A percentile compares a stretch with the other conserved stretches of the same genome.
Evolutionary conservation across 164 flowering plant species (phyloP).

Genomic region (Liquidambar formosana): DNA sequence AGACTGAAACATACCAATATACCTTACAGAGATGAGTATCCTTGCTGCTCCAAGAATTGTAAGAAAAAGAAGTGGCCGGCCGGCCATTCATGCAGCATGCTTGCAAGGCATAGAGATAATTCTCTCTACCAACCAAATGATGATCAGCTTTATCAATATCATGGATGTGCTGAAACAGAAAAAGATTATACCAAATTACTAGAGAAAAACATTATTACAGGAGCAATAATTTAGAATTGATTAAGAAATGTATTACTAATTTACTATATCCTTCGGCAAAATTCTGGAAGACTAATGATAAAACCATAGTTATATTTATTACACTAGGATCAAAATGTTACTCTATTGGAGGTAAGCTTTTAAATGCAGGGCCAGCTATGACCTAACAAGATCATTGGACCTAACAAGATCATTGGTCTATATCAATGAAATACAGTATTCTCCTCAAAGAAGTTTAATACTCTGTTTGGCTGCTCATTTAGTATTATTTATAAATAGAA

Average conservation of each 20-base stretch:
- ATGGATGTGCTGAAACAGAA: background rate
- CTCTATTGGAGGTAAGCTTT: no score
- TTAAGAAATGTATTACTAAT: background rate
- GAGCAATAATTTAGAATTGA: background rate
- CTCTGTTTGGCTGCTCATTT: background rate
- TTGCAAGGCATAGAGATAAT: background rate
- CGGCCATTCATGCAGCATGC: background rate
- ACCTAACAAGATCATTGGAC: background rate
- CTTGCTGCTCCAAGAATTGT: background rate
- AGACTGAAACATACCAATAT: slow-evolving; percentile 5
- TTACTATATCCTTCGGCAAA: no score
- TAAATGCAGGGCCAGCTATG: background rate
- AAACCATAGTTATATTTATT: no score
- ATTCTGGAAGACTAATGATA: no score
- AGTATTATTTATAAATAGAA: background rate
- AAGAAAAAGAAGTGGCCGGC: background rate
- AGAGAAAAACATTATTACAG: background rate
- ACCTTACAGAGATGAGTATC: background rate
- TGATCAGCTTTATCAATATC: background rate
- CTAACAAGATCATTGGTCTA: no score
- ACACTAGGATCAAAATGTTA: no score
- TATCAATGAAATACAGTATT: background rate
- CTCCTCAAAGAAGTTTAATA: background rate
- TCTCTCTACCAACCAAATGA: no score
- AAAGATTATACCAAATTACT: background rate